Evolutionary conservation across 106 monocot genomes (phyloP).

Genomic region (Posidonia australis): DNA sequence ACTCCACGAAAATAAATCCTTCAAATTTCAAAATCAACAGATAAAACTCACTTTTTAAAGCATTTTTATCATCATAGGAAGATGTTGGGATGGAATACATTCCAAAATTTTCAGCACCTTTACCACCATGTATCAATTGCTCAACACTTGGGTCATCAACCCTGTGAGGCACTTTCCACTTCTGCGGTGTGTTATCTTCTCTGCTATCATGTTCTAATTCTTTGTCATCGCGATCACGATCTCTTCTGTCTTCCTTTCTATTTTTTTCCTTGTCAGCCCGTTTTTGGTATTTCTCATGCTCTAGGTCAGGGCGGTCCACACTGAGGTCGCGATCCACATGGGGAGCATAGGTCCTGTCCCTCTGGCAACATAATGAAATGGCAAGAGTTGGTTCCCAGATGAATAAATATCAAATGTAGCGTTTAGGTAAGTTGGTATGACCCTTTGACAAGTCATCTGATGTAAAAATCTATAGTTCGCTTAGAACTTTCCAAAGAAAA

Average conservation of each 20-base stretch:
- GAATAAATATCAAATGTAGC: not conserved
- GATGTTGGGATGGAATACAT: conserved; percentile 45
- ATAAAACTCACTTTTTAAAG: conserved; percentile 55
- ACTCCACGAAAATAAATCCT: not conserved
- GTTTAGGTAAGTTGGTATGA: not conserved
- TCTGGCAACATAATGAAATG: conserved; percentile 28
- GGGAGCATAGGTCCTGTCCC: conserved; percentile 45
- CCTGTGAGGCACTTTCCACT: conserved; percentile 44
- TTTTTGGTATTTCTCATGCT: conserved; percentile 60
- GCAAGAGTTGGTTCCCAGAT: not conserved
- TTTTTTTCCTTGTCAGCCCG: conserved; percentile 72
- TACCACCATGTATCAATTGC: conserved; percentile 32
- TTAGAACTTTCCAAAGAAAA: too few species aligned
- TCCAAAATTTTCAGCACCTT: conserved; percentile 45
- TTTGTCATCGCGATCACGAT: conserved; percentile 55
- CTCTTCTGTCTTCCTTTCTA: conserved; percentile 58
- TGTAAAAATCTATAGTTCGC: too few species aligned
- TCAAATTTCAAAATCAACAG: not conserved
- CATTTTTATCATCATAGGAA: conserved; percentile 76
- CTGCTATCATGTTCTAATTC: conserved; percentile 59
- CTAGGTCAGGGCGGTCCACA: conserved; percentile 68
- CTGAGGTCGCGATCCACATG: conserved; percentile 58
- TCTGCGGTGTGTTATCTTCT: conserved; percentile 34
- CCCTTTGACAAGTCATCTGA: too few species aligned
- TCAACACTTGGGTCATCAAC: conserved; percentile 35